Conservation (phyloP, 2,329 filamentous ascomycete species). For the Neopestalotiopsis sp. region DNA sequence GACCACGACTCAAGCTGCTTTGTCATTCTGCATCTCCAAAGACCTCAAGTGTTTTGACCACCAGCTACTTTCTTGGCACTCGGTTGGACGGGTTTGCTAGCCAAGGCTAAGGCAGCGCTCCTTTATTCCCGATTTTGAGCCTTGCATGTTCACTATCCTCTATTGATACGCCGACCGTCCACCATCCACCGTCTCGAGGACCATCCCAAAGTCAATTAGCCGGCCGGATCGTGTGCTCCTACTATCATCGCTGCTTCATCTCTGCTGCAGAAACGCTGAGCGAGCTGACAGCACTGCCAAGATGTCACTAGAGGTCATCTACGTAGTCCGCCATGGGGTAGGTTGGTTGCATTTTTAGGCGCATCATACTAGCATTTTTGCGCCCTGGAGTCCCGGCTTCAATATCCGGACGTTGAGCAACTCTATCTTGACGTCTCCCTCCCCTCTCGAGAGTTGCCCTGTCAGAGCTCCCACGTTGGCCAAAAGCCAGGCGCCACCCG, state of each 20-base stretch:
- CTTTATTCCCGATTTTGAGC: neutral
- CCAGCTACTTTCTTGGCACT: neutral
- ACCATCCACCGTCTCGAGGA: neutral
- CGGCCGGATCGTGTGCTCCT: neutral
- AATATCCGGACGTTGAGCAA: neutral
- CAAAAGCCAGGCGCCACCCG: constrained; percentile 12
- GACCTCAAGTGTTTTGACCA: neutral
- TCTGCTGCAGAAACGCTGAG: neutral
- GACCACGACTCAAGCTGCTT: neutral
- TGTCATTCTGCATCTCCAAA: neutral
- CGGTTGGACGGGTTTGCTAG: neutral
- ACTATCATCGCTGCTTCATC: neutral
- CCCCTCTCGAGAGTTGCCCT: neutral
- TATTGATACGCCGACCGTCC: neutral
- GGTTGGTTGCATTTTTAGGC: constrained; percentile 35
- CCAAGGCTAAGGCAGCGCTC: neutral
- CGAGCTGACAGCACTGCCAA: neutral
- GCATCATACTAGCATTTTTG: neutral
- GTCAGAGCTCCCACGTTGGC: constrained; percentile 20
- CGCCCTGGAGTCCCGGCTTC: neutral
- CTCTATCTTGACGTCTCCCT: constrained; percentile 1
- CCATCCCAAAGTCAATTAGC: neutral
- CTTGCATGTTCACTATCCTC: neutral
- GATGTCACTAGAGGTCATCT: constrained; percentile 75
- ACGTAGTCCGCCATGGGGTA: constrained; percentile 78